A percentile compares a stretch with the other conserved stretches of the same genome.
Evolutionary conservation across 768 basidiomycete genomes (phyloP).

Genomic region (Kwoniella sp.): DNA sequence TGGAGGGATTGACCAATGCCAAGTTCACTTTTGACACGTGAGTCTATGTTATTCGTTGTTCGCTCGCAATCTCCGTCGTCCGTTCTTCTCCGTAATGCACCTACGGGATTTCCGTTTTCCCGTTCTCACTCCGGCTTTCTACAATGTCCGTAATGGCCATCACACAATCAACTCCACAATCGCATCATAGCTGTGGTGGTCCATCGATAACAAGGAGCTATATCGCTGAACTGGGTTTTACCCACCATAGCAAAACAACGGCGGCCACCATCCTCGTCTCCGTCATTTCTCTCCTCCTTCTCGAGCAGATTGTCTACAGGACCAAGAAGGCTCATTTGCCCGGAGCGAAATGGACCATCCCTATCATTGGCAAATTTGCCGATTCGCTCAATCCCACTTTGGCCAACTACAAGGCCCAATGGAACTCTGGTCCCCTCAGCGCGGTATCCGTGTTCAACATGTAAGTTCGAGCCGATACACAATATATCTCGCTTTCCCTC

Average conservation of each 20-base stretch:
- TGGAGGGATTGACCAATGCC: constrained; percentile 39
- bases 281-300: constrained; percentile 70
- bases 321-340: constrained; percentile 86
- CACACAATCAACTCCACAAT: no score
- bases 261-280: constrained; percentile 60
- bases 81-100: no score
- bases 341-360: constrained; percentile 88
- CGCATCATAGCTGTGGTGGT: no score
- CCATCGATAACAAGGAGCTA: no score
- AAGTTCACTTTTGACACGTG: constrained; percentile 49
- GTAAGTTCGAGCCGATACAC: constrained; percentile 59
- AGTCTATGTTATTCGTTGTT: constrained; percentile 12
- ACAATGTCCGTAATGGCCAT: no score
- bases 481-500: no score
- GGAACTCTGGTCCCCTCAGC: constrained; percentile 84
- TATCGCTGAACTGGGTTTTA: background rate
- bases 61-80: no score
- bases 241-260: constrained; percentile 40
- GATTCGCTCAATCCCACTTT: constrained; percentile 89
- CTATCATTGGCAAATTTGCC: constrained; percentile 94
- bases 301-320: constrained; percentile 79
- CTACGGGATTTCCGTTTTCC: background rate
- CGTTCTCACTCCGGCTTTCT: no score
- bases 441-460: constrained; percentile 97
- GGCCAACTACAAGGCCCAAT: constrained; percentile 88